Evolutionary conservation across 2,329 filamentous ascomycete species (phyloP).

Genomic region (Aspergillus fijiensis): DNA sequence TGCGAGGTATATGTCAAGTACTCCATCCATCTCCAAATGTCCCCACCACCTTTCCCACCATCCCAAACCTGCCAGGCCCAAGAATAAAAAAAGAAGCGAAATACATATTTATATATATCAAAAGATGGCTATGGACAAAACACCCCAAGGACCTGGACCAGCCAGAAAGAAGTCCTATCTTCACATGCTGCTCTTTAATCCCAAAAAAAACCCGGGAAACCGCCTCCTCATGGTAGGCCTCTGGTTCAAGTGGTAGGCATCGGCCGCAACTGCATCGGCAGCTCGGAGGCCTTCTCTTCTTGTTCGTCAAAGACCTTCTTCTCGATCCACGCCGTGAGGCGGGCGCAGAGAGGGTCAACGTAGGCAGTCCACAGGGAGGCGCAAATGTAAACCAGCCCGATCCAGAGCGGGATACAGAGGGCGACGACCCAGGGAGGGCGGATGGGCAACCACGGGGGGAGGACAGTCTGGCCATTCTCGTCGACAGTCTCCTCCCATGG

Average conservation of each 20-base stretch:
- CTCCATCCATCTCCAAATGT: not conserved
- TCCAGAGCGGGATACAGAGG: constrained; percentile 49
- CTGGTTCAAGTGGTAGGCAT: not conserved
- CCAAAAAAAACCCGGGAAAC: not conserved
- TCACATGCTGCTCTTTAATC: not conserved
- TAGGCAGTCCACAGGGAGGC: constrained; percentile 54
- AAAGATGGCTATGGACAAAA: not conserved
- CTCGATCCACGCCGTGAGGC: constrained; percentile 50
- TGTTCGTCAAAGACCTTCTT: constrained; percentile 48
- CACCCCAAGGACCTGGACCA: not conserved
- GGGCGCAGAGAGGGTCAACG: constrained; percentile 52
- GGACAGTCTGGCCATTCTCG: constrained; percentile 39
- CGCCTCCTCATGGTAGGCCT: not conserved
- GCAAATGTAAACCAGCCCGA: constrained; percentile 48
- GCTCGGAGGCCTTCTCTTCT: constrained; percentile 34
- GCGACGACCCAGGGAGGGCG: constrained; percentile 42
- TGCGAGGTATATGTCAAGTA: not conserved
- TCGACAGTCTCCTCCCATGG: constrained; percentile 46
- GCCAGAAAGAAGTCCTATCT: not conserved
- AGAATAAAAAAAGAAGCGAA: not conserved
- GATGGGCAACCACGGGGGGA: constrained; percentile 45
- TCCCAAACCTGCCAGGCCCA: not conserved
- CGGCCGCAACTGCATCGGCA: not conserved
- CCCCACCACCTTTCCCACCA: not conserved
- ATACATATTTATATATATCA: not conserved